These are phyloP conservation scores for Metschnikowia vanudenii DNA, from an alignment of 805 yeast species.

Conservation along the genomic window DNA sequence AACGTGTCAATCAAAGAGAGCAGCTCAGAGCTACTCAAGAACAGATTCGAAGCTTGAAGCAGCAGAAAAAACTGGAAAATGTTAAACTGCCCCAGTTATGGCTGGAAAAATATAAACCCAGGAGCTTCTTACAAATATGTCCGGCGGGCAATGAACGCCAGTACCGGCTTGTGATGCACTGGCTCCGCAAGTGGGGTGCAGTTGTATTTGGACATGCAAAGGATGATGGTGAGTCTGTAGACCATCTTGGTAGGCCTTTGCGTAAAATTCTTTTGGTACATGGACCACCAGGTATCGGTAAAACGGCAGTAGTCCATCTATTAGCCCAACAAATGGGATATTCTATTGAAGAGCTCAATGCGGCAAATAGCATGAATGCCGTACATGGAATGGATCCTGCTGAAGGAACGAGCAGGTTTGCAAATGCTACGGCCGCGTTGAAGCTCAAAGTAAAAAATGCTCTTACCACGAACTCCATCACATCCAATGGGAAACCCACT, in stretches of 20 bases:
- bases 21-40: slow-evolving; percentile 11
- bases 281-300: slow-evolving; percentile 95
- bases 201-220: slow-evolving; percentile 29
- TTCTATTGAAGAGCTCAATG: slow-evolving; percentile 79
- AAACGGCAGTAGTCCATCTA: slow-evolving; percentile 84
- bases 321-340: slow-evolving; percentile 82
- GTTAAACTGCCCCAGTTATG: slow-evolving; percentile 22
- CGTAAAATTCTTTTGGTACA: slow-evolving; percentile 69
- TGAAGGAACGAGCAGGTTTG: slow-evolving; percentile 17
- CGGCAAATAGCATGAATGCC: slow-evolving; percentile 48
- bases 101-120: slow-evolving; percentile 43
- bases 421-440: slow-evolving; percentile 31
- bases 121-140: slow-evolving; percentile 35
- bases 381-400: slow-evolving; percentile 24
- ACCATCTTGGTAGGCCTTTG: slow-evolving; percentile 37
- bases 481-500: slow-evolving; percentile 70
- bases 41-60: slow-evolving; percentile 1
- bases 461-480: slow-evolving; percentile 53
- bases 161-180: slow-evolving; percentile 37
- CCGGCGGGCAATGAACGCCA: slow-evolving; percentile 46
- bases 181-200: slow-evolving; percentile 41
- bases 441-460: slow-evolving; percentile 50
- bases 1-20: slow-evolving; percentile 16
- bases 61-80: background rate
- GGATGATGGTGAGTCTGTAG: slow-evolving; percentile 19